Conservation (phyloP, 176 grass and related monocot genomes). For the Aegilops sharonensis region DNA sequence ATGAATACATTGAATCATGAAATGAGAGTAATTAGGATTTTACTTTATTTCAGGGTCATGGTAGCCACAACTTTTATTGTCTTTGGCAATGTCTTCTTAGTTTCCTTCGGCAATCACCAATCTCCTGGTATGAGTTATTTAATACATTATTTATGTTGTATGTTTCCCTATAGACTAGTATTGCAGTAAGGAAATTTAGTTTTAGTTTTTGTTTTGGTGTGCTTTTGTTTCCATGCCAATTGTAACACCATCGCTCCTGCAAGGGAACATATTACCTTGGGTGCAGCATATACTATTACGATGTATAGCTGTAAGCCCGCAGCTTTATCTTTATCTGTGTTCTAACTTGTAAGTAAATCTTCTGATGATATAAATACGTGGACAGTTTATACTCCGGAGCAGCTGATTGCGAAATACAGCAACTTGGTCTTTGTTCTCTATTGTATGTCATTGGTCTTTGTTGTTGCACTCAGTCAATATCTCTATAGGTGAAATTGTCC, state of each 20-base stretch:
- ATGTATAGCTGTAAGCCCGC: not conserved
- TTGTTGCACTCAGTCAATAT: constrained; percentile 86
- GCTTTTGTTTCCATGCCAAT: not conserved
- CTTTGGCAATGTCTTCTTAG: constrained; percentile 91
- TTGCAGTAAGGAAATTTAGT: not conserved
- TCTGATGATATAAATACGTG: constrained; percentile 34
- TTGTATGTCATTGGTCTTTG: constrained; percentile 77
- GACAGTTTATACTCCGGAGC: constrained; percentile 92
- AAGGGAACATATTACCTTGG: not conserved
- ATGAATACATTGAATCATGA: constrained; percentile 10
- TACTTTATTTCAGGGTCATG: constrained; percentile 72
- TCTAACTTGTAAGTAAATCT: constrained; percentile 6
- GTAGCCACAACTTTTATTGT: constrained; percentile 94
- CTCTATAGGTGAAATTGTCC: constrained; percentile 73
- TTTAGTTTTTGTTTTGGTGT: not conserved
- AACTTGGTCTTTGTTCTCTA: constrained; percentile 97
- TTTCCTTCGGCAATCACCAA: constrained; percentile 97
- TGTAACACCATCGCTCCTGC: not conserved
- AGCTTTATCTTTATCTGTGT: not conserved
- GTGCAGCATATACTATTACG: constrained; percentile 11
- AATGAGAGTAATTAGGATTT: constrained; percentile 25
- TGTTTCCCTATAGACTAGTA: not conserved
- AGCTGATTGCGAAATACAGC: constrained; percentile 85
- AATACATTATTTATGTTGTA: constrained; percentile 25
- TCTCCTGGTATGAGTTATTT: constrained; percentile 76